phyloP scores from a whole-genome alignment of 441 rosid genomes.

The Aleurites moluccanus region DNA sequence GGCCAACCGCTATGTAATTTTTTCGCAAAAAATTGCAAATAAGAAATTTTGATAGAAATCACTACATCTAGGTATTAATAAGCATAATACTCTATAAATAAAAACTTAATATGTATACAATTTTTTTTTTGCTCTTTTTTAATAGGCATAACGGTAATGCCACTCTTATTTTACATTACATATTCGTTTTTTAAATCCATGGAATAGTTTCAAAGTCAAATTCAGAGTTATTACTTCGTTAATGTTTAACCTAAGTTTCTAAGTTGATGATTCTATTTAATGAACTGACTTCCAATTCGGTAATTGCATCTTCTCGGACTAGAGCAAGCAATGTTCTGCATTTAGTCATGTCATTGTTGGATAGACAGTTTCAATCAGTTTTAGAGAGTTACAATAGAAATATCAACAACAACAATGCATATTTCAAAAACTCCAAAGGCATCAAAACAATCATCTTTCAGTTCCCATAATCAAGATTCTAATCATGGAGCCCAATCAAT shows the following conservation, averaged over 20 bases:
- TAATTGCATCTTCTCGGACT: slow-evolving; percentile 35
- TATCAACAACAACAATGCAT: not conserved
- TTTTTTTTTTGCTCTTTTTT: no score
- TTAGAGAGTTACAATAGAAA: slow-evolving; percentile 24
- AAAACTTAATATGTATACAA: no score
- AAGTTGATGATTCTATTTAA: slow-evolving; percentile 35
- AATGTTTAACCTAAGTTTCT: slow-evolving; percentile 43
- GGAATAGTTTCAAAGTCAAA: no score
- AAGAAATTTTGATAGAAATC: no score
- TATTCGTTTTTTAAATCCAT: no score
- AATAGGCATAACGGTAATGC: no score
- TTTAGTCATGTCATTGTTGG: slow-evolving; percentile 41
- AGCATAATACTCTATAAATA: no score
- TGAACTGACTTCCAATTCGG: slow-evolving; percentile 30
- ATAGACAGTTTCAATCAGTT: slow-evolving; percentile 38
- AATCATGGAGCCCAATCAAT: slow-evolving; percentile 11
- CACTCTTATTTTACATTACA: no score
- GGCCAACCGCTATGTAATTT: no score
- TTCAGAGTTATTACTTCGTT: slow-evolving; percentile 40
- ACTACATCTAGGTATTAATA: no score
- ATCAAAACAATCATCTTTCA: slow-evolving; percentile 25
- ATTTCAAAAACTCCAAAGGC: slow-evolving; percentile 31
- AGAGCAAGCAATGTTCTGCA: slow-evolving; percentile 34
- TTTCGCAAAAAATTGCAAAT: no score
- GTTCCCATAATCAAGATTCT: slow-evolving; percentile 11